Base-by-base conservation (phyloP, 169 alveolate species). In the Plasmodium gaboni region DNA sequence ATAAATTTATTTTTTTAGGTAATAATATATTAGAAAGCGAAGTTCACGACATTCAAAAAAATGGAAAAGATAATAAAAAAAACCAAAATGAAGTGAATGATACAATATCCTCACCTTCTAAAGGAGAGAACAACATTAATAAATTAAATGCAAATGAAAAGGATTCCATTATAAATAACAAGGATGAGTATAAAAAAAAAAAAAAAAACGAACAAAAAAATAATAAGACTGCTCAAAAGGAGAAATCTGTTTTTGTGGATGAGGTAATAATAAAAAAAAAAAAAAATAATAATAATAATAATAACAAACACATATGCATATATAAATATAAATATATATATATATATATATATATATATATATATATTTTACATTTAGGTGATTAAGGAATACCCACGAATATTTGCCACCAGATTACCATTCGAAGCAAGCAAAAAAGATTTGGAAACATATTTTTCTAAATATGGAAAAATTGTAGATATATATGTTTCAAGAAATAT, bases 381-480 rank as follows among this genome's bases (percentile, higher is more conserved):
- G 15, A 15, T 74, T 22, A 74, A 74, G 19, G 73, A 53, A 60
- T 74, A 74, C 73, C 88, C 88, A 6, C 91, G 96, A 50, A 89
- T 93, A 38, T 93, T 93, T 88, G 93, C 92, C 9, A 88, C 96
- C 13, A 88, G 93, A 64, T 51, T 93, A 28, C 90, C 96, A 7
- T 93, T 88, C 65, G 96, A 93, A 50, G 96, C 95, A 42, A 89
- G 94, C 2, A 70, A 74, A 38, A 93, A 93, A 15, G 96, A 93
- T 67, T 64, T 93, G 32, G 95, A 93, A 92, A 87, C 83, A 2
- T 92, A 93, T 59, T 93, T 93, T 38, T 89, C 88, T 32, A 80
- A 80, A 55, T 80, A 64, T 80, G 80, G 80, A 9, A 69, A 69
- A 15, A 80, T 80, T 9, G 55, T 71, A 65, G 90, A 80, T 53